Conservation (phyloP, 2,329 filamentous ascomycete species). For the Ambrosiella xylebori region DNA sequence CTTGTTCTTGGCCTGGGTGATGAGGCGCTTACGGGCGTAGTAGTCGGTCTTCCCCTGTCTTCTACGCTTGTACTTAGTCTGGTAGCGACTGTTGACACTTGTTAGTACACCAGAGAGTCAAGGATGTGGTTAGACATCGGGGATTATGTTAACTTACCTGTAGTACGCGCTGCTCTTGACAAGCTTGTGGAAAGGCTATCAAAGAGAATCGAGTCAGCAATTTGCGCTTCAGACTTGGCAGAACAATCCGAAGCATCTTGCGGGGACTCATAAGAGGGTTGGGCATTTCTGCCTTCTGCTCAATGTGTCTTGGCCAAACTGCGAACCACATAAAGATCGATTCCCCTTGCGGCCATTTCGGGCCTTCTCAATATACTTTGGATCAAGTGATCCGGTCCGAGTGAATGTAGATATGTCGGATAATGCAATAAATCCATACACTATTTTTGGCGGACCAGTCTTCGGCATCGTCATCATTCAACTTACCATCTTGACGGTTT, state of each 20-base stretch:
- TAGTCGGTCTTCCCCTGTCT: constrained; percentile 97
- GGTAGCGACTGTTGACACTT: constrained; percentile 60
- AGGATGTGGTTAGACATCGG: neutral
- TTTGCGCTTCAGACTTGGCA: constrained; percentile 78
- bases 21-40: constrained; percentile 98
- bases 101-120: constrained; percentile 16
- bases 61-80: constrained; percentile 99
- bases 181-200: constrained; percentile 77
- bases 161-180: constrained; percentile 98
- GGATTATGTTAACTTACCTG: constrained; percentile 47
- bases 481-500: constrained; percentile 54
- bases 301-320: constrained; percentile 12
- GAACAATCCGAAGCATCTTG: constrained; percentile 88
- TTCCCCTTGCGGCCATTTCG: neutral
- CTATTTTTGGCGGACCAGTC: neutral
- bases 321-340: neutral
- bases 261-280: constrained; percentile 47
- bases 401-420: neutral
- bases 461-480: constrained; percentile 18
- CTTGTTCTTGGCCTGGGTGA: constrained; percentile 99
- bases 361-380: neutral
- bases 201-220: constrained; percentile 77
- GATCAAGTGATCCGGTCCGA: neutral
- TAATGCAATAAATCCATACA: neutral
- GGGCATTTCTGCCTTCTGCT: constrained; percentile 27